Evolutionary conservation across 768 basidiomycete genomes (phyloP).

Genomic region (Cystofilobasidium macerans): DNA sequence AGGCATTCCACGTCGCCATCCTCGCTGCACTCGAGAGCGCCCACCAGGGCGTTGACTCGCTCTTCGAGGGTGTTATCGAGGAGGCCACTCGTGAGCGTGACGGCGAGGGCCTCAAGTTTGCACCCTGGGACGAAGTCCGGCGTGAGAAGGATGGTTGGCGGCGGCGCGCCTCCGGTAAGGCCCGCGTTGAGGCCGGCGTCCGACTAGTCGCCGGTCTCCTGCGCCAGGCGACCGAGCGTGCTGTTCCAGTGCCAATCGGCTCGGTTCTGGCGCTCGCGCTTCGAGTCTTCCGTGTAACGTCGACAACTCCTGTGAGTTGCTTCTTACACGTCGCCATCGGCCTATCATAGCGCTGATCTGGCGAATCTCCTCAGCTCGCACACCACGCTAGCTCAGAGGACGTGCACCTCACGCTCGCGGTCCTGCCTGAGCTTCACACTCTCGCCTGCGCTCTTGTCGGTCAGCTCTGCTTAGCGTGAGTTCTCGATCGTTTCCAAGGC

Average conservation of each 20-base stretch:
- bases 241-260: constrained; percentile 62
- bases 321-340: constrained; percentile 38
- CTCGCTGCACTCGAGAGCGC: constrained; percentile 58
- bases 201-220: constrained; percentile 49
- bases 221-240: constrained; percentile 42
- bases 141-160: constrained; percentile 44
- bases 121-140: constrained; percentile 29
- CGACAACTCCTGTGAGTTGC: constrained; percentile 32
- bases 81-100: constrained; percentile 4
- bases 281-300: constrained; percentile 40
- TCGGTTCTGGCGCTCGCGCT: constrained; percentile 47
- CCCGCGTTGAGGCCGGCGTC: constrained; percentile 51
- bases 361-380: constrained; percentile 49
- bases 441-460: constrained; percentile 21
- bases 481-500: not conserved
- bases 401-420: constrained; percentile 30
- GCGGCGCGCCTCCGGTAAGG: constrained; percentile 41
- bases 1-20: constrained; percentile 62
- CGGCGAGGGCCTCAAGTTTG: constrained; percentile 17
- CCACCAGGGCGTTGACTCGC: constrained; percentile 50
- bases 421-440: constrained; percentile 23
- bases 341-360: constrained; percentile 44
- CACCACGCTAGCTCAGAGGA: constrained; percentile 43
- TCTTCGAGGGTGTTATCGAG: constrained; percentile 35
- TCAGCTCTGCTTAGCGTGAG: constrained; percentile 12